Conservation (phyloP, 805 yeast species). For the Yarrowia bubula region DNA sequence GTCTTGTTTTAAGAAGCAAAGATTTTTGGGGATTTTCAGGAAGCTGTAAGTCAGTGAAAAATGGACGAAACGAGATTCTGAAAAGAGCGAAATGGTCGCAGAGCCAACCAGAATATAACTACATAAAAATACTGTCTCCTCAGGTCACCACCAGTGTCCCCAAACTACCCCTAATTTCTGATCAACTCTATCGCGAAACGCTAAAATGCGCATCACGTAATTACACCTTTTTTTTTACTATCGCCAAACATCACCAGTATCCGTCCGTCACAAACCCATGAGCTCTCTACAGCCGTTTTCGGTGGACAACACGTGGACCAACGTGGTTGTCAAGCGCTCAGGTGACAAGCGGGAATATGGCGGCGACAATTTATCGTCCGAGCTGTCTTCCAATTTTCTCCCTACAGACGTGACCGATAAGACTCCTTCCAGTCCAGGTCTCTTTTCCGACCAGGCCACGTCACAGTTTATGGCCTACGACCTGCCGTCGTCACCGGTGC, state of each 20-base stretch:
- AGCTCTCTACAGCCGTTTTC: slow-evolving; percentile 15
- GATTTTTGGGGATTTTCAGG: neutral
- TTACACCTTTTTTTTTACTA: no score
- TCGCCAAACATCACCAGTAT: no score
- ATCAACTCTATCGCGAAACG: neutral
- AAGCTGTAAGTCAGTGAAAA: neutral
- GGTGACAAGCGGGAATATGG: slow-evolving; percentile 18
- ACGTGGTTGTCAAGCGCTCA: neutral
- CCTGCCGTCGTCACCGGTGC: slow-evolving; percentile 13
- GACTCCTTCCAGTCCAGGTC: neutral
- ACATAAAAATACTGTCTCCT: neutral
- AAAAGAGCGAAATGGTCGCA: no score
- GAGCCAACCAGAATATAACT: neutral
- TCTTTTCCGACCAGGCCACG: neutral
- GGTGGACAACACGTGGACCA: neutral
- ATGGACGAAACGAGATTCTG: no score
- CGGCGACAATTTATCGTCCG: slow-evolving; percentile 1
- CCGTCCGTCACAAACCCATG: neutral
- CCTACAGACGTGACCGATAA: slow-evolving; percentile 8
- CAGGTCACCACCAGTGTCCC: no score
- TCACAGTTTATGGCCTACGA: neutral
- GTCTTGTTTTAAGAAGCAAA: neutral
- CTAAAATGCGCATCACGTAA: neutral
- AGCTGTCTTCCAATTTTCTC: slow-evolving; percentile 1
- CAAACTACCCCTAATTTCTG: no score